phyloP scores from a whole-genome alignment of 1,284 basidiomycete species.

The Boletus smithii region DNA sequence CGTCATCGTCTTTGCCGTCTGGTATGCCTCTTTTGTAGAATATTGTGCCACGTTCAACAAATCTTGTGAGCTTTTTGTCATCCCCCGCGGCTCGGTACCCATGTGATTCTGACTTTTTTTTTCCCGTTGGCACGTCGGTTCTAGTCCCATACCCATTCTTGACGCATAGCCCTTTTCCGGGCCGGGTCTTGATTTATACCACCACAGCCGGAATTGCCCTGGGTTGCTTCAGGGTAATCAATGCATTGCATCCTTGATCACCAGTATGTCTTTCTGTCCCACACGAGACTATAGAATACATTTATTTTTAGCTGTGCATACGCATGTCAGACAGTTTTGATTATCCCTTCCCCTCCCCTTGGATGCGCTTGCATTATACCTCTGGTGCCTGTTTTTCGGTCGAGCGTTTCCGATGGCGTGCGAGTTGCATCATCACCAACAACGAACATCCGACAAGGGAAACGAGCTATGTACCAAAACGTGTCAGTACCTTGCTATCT shows the following conservation, averaged over 20 bases:
- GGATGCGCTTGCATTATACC: background rate
- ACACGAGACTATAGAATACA: background rate
- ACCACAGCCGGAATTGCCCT: conserved; percentile 52
- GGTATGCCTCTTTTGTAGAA: conserved; percentile 69
- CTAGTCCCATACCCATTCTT: conserved; percentile 83
- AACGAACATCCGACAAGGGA: conserved; percentile 13
- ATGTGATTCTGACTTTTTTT: conserved; percentile 9
- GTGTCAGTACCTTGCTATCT: conserved; percentile 3
- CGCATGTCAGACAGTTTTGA: no score
- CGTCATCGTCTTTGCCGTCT: conserved; percentile 42
- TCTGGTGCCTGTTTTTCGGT: background rate
- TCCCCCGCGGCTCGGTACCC: background rate
- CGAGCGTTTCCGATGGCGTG: conserved; percentile 4
- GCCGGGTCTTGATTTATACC: conserved; percentile 61
- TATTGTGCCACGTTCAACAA: conserved; percentile 61
- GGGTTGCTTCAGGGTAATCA: conserved; percentile 54
- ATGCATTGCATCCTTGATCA: conserved; percentile 38
- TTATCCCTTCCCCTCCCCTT: no score
- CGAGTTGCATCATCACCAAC: conserved; percentile 17
- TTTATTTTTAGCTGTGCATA: background rate
- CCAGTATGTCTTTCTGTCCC: background rate
- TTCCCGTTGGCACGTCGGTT: background rate
- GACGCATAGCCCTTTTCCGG: conserved; percentile 50
- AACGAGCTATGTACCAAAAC: conserved; percentile 12
- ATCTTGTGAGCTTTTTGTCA: conserved; percentile 51